A percentile compares a stretch with the other conserved stretches of the same genome.
Evolutionary conservation across 352 stramenopile genomes (phyloP).

Genomic region (Globisporangium camurandrum): DNA sequence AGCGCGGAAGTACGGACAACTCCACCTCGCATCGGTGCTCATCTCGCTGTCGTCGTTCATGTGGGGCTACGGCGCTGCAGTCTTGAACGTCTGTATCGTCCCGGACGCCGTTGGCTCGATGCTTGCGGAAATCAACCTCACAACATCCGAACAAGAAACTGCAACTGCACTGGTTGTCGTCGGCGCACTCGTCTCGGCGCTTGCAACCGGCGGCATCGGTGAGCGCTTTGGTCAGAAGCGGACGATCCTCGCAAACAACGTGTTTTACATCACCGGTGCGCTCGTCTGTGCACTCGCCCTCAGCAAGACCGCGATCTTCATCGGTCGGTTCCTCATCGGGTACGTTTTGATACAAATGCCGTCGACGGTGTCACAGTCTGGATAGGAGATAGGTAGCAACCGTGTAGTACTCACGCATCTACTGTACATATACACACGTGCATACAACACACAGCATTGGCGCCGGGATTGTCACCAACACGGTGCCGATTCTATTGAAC

Average conservation of each 20-base stretch:
- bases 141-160: conserved; percentile 60
- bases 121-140: conserved; percentile 65
- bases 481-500: conserved; percentile 74
- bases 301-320: conserved; percentile 53
- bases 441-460: conserved; percentile 20
- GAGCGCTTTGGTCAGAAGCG: conserved; percentile 56
- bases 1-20: conserved; percentile 1
- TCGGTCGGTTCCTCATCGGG: conserved; percentile 52
- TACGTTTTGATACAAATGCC: conserved; percentile 2
- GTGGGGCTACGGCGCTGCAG: conserved; percentile 60
- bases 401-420: neutral
- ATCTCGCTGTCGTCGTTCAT: conserved; percentile 75
- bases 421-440: neutral
- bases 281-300: conserved; percentile 46
- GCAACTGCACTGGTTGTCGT: conserved; percentile 70
- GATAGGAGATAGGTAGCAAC: neutral
- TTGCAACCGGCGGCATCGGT: conserved; percentile 43
- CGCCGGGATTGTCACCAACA: conserved; percentile 75
- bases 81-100: conserved; percentile 78
- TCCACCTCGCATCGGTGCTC: conserved; percentile 48
- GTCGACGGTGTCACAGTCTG: neutral
- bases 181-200: conserved; percentile 55
- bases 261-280: conserved; percentile 56
- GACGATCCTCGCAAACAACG: conserved; percentile 63
- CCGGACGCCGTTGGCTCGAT: conserved; percentile 62